Base-by-base conservation (phyloP, 129 eudicot genomes). In the Solidago caesia region DNA sequence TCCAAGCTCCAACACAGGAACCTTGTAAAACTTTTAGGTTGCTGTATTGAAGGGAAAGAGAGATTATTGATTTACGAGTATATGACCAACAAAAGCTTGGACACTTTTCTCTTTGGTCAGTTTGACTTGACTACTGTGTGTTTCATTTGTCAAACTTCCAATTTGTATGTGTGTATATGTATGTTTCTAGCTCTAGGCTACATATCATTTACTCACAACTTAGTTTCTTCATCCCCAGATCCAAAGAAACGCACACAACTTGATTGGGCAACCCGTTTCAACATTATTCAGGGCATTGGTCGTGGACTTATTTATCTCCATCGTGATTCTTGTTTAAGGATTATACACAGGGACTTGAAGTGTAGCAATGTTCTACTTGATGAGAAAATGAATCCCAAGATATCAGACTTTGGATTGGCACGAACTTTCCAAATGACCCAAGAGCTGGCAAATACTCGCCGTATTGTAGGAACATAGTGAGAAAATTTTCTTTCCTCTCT, bases 401-500 rank as follows among this genome's bases (percentile, higher is more conserved):
- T 83, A 45, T 79, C 87, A 39, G 84, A 79, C 62, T 83, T 83
- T 71, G 84, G 87, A n/a, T 56, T 83, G 79, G 76, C 84, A 64
- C 61, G 79, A 11, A 77, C 60, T 21, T 79, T 83, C 71, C 64
- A 66, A 60, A 56, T 41, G 44, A 64, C 82, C 68, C 80, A 83
- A 83, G 82, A 71, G 59, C 77, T 67, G 6, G 76, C 74, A 3
- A 79, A 79, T 42, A 79, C 82, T 25, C 82, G 27, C 4, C 66
- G 77, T 15, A 45, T 79, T 71, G 82, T 79, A 52, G 82, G 82
- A 63, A 71, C 82, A 64, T 79, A 63, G 82, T 79, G 75, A 79
- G 82, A 41, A 42, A 2, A 12, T n/a, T 58, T 5, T 27, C 13
- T 68, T 58, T 65, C 14, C 74, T 14, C 7, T 41, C 0, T 44